Base-by-base conservation (phyloP, 2,329 filamentous ascomycete species). In the Cadophora gregata region DNA sequence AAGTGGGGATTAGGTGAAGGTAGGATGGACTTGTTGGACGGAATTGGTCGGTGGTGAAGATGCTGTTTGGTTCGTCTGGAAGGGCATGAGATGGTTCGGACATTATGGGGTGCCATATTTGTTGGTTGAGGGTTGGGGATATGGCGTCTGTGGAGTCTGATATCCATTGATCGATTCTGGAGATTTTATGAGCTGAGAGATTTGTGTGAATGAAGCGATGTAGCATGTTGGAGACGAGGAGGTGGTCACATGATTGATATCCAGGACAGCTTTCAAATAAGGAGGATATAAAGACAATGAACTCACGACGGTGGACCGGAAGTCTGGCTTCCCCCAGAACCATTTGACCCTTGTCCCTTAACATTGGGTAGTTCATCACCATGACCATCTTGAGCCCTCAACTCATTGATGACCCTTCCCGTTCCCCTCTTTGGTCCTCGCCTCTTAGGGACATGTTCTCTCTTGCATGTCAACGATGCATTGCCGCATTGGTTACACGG, bases 391-490 rank as follows among this genome's bases (percentile, higher is more conserved):
- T 76, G 77, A 62, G 77, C 85, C 62, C 87, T 81, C 25, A 90
- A 79, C 77, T 88, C 86, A 68, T 86, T 87, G 66, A 90, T 86
- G 48, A 90, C 86, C 70, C 87, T 85, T 38, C 87, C 87, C 67
- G 85, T 83, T 59, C 85, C 86, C 31, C 85, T 84, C 73, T 89
- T 90, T 14, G 87, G 87, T 2, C 87, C 87, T 71, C 88, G 85
- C 77, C 88, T 88, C 76, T 87, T 85, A 16, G 87, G 87, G 51
- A 89, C 83, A 72, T 88, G 86, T 72, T 89, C 87, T 75, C 87
- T 86, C 70, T 86, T 89, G 79, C 87, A 89, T n/a, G 79, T 82
- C 67, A 89, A 81, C 27, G 84, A 82, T 33, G 86, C 85, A 65
- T 84, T 83, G 62, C 82, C 77, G 76, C 87, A 89, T 74, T 88